phyloP scores from a whole-genome alignment of 2,329 filamentous ascomycete genomes.

The Colletotrichum ledebouriae region DNA sequence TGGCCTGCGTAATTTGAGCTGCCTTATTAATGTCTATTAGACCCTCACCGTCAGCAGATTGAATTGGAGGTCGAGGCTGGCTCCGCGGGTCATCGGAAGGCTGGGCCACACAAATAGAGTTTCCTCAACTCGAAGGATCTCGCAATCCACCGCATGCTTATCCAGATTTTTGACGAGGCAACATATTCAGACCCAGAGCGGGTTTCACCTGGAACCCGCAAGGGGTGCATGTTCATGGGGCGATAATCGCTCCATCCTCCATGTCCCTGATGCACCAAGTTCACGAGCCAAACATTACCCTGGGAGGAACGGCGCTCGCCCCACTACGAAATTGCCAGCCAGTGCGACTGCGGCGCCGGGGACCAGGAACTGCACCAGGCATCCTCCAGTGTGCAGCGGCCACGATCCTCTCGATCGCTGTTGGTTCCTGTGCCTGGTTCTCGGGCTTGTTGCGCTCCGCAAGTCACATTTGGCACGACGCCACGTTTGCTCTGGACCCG shows the following conservation, averaged over 20 bases:
- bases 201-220: background rate
- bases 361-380: background rate
- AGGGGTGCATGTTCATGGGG: slow-evolving; percentile 14
- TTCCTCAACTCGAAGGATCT: too few species aligned
- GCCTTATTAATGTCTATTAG: too few species aligned
- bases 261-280: background rate
- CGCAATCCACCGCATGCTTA: too few species aligned
- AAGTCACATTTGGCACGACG: background rate
- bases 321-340: slow-evolving; percentile 15
- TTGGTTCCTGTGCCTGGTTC: slow-evolving; percentile 9
- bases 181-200: too few species aligned
- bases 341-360: slow-evolving; percentile 9
- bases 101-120: slow-evolving; percentile 10
- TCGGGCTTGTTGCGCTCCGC: background rate
- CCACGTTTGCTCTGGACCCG: background rate
- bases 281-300: slow-evolving; percentile 32
- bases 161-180: background rate
- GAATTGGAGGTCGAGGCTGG: background rate
- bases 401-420: background rate
- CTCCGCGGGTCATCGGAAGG: slow-evolving; percentile 7
- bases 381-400: background rate
- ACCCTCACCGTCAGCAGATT: background rate
- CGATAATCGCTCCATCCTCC: background rate
- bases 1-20: too few species aligned
- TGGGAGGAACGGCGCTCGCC: slow-evolving; percentile 16